A percentile compares a stretch with the other conserved stretches of the same genome.
These are phyloP conservation scores for Boletus coccyginus DNA, from an alignment of 768 basidiomycete species.

Conservation along the genomic window DNA sequence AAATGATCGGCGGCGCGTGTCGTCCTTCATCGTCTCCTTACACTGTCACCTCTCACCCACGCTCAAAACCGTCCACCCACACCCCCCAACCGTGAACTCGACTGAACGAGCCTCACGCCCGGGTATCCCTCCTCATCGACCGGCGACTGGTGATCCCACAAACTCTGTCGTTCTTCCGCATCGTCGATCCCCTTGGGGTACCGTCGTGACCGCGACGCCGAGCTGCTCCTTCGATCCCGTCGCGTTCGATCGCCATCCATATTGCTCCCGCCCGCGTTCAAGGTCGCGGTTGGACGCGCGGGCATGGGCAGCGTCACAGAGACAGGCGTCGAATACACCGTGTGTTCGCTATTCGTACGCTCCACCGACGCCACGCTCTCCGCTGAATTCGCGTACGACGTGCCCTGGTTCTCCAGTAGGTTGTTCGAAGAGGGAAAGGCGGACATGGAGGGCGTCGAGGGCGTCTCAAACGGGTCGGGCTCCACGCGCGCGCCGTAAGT, in stretches of 20 bases:
- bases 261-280: no score
- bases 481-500: conserved; percentile 3
- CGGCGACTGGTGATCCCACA: conserved; percentile 42
- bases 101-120: conserved; percentile 42
- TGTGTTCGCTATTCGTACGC: conserved; percentile 18
- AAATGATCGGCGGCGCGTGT: neutral
- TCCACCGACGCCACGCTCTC: conserved; percentile 1
- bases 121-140: conserved; percentile 19
- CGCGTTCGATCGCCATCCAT: conserved; percentile 13
- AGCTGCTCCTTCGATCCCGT: conserved; percentile 35
- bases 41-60: neutral
- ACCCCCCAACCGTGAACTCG: conserved; percentile 9
- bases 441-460: conserved; percentile 29
- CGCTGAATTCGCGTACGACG: neutral
- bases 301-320: conserved; percentile 2
- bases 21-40: neutral
- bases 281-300: neutral
- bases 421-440: conserved; percentile 25
- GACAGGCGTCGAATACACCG: conserved; percentile 12
- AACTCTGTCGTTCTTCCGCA: conserved; percentile 55
- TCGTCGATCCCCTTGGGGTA: conserved; percentile 51
- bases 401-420: neutral
- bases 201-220: conserved; percentile 48
- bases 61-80: conserved; percentile 20
- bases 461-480: conserved; percentile 29